Conservation (phyloP, 1,284 basidiomycete genomes). For the Leccinum holopus region DNA sequence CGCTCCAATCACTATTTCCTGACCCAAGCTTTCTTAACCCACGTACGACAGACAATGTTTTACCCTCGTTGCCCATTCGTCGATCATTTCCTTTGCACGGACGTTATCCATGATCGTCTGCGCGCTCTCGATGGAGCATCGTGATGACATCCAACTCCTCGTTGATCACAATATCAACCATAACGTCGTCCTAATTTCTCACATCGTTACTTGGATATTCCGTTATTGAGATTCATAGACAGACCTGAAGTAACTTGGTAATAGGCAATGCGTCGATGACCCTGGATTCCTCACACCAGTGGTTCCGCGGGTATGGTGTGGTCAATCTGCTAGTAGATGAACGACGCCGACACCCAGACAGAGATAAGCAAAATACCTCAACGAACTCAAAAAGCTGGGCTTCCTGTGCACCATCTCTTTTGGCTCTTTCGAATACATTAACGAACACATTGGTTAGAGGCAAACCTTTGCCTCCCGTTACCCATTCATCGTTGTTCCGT, state of each 20-base stretch:
- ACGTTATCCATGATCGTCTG: conserved; percentile 32
- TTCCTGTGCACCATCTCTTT: conserved; percentile 20
- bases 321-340: conserved; percentile 31
- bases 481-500: conserved; percentile 39
- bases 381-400: conserved; percentile 9
- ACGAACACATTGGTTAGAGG: conserved; percentile 48
- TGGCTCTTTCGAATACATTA: conserved; percentile 42
- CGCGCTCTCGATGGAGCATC: conserved; percentile 43
- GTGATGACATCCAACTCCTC: conserved; percentile 34
- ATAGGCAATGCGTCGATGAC: conserved; percentile 24
- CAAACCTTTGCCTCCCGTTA: conserved; percentile 27
- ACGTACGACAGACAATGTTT: conserved; percentile 24
- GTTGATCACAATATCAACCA: conserved; percentile 42
- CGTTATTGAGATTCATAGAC: neutral
- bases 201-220: neutral
- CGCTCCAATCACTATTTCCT: neutral
- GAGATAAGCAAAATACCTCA: conserved; percentile 7
- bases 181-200: conserved; percentile 41
- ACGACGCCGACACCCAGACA: neutral
- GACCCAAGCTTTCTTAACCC: conserved; percentile 2
- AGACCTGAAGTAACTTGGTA: conserved; percentile 28
- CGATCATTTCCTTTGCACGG: conserved; percentile 35
- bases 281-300: conserved; percentile 10
- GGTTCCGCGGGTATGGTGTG: conserved; percentile 32
- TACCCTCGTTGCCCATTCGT: conserved; percentile 34